Evolutionary conservation across 768 basidiomycete species (phyloP).

Genomic region (Kwoniella sp.): DNA sequence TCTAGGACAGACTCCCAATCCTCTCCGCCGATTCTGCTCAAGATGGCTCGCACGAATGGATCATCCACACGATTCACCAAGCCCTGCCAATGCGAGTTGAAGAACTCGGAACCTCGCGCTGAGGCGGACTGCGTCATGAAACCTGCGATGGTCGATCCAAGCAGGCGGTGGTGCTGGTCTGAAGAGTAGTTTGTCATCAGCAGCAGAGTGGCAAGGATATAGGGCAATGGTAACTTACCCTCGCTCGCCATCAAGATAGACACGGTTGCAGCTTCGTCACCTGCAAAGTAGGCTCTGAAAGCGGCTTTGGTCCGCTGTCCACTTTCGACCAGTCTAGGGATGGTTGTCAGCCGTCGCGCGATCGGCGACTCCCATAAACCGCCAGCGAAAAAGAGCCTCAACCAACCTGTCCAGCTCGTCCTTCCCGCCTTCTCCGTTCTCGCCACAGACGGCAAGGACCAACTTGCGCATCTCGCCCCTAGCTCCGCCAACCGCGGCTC

Average conservation of each 20-base stretch:
- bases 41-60: slow-evolving; percentile 44
- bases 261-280: slow-evolving; percentile 39
- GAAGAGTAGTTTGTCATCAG: neutral
- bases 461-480: slow-evolving; percentile 30
- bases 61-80: slow-evolving; percentile 40
- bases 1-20: slow-evolving; percentile 44
- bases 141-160: slow-evolving; percentile 38
- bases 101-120: slow-evolving; percentile 26
- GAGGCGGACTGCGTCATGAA: slow-evolving; percentile 28
- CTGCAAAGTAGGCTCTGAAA: slow-evolving; percentile 44
- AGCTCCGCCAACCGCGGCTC: slow-evolving; percentile 6
- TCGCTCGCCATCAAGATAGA: slow-evolving; percentile 39
- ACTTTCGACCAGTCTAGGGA: slow-evolving; percentile 17
- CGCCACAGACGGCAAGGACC: slow-evolving; percentile 41
- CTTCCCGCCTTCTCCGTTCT: slow-evolving; percentile 21
- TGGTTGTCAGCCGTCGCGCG: too few relatives aligned
- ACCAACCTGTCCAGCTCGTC: slow-evolving; percentile 32
- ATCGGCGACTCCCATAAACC: too few relatives aligned
- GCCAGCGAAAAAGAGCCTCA: too few relatives aligned
- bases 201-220: neutral
- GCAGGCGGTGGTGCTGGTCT: slow-evolving; percentile 43
- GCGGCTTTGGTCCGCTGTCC: slow-evolving; percentile 44
- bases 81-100: slow-evolving; percentile 36
- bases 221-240: slow-evolving; percentile 10
- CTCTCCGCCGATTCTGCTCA: slow-evolving; percentile 37